Percentiles rank a stretch among this genome's conserved stretches.
phyloP scores from a whole-genome alignment of 495 filamentous ascomycete species.

The Penicillium verhagenii region DNA sequence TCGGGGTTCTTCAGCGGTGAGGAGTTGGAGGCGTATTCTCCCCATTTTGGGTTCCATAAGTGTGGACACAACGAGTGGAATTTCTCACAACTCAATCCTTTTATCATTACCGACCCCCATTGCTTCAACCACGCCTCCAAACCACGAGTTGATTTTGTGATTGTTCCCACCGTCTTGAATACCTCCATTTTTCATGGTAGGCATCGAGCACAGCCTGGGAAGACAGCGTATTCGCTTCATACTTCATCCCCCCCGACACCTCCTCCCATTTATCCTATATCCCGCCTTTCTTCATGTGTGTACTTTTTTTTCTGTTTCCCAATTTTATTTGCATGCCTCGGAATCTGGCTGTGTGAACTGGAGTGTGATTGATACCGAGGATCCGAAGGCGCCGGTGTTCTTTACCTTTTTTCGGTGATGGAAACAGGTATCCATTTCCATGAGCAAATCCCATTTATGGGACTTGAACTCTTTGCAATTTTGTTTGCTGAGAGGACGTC shows the following conservation, averaged over 20 bases:
- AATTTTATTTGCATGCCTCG: constrained; percentile 1
- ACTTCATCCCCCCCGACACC: constrained; percentile 4
- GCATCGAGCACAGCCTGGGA: background rate
- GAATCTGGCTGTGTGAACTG: constrained; percentile 3
- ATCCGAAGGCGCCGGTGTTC: background rate
- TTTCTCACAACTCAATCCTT: background rate
- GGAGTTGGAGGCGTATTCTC: background rate
- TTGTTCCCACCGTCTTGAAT: background rate
- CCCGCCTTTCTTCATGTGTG: constrained; percentile 20
- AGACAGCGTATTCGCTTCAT: background rate
- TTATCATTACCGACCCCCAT: background rate
- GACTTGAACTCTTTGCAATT: background rate
- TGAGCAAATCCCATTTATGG: background rate
- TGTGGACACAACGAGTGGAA: background rate
- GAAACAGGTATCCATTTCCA: background rate
- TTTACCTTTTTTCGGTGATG: background rate
- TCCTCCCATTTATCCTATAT: background rate
- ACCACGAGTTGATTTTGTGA: background rate
- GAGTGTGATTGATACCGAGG: background rate
- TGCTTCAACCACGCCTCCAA: background rate
- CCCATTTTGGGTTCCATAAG: background rate
- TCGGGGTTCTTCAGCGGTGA: background rate
- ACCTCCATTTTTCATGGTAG: background rate
- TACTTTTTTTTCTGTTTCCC: constrained; percentile 16
- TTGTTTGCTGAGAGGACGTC: background rate